These are phyloP conservation scores for Beta lomatogona DNA, from an alignment of 179 eudicot species.

Conservation along the genomic window DNA sequence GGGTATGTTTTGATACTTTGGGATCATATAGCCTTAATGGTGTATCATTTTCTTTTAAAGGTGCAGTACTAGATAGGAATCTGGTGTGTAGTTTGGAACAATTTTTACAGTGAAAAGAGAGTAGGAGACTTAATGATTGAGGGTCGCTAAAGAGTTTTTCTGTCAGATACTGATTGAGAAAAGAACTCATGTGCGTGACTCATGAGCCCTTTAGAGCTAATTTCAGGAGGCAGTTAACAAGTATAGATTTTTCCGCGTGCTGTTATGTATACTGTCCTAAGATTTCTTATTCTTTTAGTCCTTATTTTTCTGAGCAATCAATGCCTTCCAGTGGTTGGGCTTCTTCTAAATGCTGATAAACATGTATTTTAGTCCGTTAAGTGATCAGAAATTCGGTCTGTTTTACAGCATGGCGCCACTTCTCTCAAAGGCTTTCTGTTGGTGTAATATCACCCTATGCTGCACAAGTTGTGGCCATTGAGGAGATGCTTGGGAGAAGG, in stretches of 20 bases:
- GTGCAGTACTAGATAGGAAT: neutral
- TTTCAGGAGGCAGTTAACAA: neutral
- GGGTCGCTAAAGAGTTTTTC: neutral
- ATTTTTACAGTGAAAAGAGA: neutral
- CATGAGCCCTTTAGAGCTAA: neutral
- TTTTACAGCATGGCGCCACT: constrained; percentile 32
- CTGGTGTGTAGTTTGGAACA: neutral
- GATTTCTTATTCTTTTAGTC: neutral
- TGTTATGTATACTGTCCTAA: neutral
- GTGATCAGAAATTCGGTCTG: neutral
- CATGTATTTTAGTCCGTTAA: neutral
- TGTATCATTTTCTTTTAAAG: neutral
- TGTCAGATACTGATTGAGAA: neutral
- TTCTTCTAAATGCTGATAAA: neutral
- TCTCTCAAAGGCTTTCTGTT: constrained; percentile 25
- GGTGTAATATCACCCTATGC: constrained; percentile 54
- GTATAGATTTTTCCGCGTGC: neutral
- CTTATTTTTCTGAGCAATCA: neutral
- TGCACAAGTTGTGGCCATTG: constrained; percentile 60
- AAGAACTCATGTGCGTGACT: neutral
- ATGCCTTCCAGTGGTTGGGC: neutral
- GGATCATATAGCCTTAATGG: neutral
- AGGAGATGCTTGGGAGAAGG: constrained; percentile 44
- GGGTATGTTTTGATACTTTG: constrained; percentile 36
- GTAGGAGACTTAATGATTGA: neutral